Conservation (phyloP, 177 flowering plant species). For the Vitis hybrid region DNA sequence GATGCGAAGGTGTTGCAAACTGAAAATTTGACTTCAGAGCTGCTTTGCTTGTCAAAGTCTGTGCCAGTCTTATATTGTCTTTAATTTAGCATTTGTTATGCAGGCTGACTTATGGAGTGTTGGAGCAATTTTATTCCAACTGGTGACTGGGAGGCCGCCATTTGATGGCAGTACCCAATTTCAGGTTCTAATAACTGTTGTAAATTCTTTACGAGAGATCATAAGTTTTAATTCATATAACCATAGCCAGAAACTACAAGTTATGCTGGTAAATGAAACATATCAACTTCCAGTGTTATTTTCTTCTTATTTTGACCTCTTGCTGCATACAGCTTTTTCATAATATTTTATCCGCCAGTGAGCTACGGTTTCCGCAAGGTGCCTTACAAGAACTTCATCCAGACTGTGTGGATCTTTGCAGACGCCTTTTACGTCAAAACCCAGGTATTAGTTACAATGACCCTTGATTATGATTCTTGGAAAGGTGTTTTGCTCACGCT, state of each 20-base stretch:
- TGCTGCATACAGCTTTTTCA: conserved; percentile 52
- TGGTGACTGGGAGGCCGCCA: conserved; percentile 74
- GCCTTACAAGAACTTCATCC: conserved; percentile 41
- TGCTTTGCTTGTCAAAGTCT: background rate
- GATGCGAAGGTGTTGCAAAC: conserved; percentile 49
- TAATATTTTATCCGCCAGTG: conserved; percentile 52
- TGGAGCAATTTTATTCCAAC: conserved; percentile 69
- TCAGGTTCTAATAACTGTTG: conserved; percentile 40
- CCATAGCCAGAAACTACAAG: background rate
- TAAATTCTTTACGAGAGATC: background rate
- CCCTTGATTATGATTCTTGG: background rate
- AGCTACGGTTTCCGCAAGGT: conserved; percentile 50
- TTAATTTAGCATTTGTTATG: conserved; percentile 8
- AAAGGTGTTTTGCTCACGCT: background rate
- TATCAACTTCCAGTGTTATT: background rate
- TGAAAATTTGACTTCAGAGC: background rate
- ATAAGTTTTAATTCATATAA: background rate
- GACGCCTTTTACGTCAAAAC: conserved; percentile 53
- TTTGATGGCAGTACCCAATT: conserved; percentile 58
- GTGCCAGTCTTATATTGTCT: background rate
- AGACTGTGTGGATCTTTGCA: conserved; percentile 62
- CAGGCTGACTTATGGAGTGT: conserved; percentile 90
- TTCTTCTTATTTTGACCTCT: conserved; percentile 1
- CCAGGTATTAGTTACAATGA: conserved; percentile 39
- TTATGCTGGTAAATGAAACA: background rate